Evolutionary conservation across 2,329 filamentous ascomycete species (phyloP), one percentile per base, ranked within the genome.

Genomic region (Fusarium solani-melongenae): DNA sequence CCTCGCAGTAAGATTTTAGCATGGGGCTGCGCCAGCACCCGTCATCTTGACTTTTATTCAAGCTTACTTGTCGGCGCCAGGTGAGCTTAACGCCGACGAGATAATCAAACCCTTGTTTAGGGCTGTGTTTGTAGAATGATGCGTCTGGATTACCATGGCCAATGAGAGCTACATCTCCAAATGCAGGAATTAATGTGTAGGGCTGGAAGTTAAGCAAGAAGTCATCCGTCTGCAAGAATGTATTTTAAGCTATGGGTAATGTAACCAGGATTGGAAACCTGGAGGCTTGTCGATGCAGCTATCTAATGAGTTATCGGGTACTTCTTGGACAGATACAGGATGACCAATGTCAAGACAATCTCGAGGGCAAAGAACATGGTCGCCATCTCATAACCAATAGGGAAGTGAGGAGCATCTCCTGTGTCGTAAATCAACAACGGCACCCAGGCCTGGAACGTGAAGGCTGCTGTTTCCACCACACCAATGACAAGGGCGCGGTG

Each of bases 401-500:
- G 79, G 66, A 85, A 86, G 22, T 78, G 77, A n/a, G 84, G 83
- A 4, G 81, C 81, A 10, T 85, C 77, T 2, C 76, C 77, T 0
- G 79, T 79, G 29, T 82, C 76, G 62, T 82, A 84, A 6, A 81
- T 77, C 33, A 85, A 67, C 10, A 85, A 63, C 5, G 83, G 84
- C 7, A 87, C 78, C 82, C 84, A 86, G 0, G 84, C 82, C 67
- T 84, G 82, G 55, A 86, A 84, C 0, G 82, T 83, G 67, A 86
- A 87, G 0, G 82, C 83, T 4, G 81, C 77, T 0, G 83, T 83
- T 72, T 87, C 85, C 77, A 88, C 86, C 15, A 87, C 82, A 0
- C 86, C 86, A 4, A 88, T 83, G 5, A 87, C 85, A 6, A 88
- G 74, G 4, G 86, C 84, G 0, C 86, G 81, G 20, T 87, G 85